Base-by-base conservation (phyloP, 768 basidiomycete genomes). In the Mycena haematopus region DNA sequence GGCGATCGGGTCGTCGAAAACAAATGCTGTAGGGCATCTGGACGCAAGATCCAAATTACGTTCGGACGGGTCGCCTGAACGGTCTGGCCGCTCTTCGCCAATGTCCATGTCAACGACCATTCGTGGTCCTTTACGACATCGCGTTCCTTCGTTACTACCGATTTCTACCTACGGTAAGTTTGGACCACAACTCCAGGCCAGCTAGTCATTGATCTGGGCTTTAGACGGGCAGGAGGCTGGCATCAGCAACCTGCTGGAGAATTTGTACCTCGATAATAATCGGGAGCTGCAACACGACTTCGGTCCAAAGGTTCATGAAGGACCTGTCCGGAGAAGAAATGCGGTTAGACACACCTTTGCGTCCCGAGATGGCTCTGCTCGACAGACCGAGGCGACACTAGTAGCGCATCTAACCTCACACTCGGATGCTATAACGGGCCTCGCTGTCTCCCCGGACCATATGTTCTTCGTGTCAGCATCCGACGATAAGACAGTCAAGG, bases 401-500 rank as follows among this genome's bases (percentile, higher is more conserved):
- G 86, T 99, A 55, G 89, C 91, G 0, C 91, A 96, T 73, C 82
- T 97, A 17, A 84, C 84, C 19, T 91, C 94, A 4, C 96, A 98
- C 71, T 84, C 87, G 0, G 93, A 90, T 25, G 80, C 87, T 1
- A 80, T 99, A 60, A 94, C 90, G 2, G 84, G 87, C 9, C 78
- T 99, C 24, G 90, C 90, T 2, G 92, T 95, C 24, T 89, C 96
- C 1, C 96, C 96, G 2, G 97, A 99, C 70, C 94, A 97, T 69
- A 78, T 89, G 72, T 99, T 97, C 80, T 98, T 99, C 67, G 88
- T 96, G 4, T 93, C 96, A 0, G 88, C 92, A 38, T 96, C 95
- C 0, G 89, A 99, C 65, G 96, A 99, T 75, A 93, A 92, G 78
- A 95, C 92, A 0, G 88, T 96, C 71, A 96, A 95, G 73, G 82